Base-by-base conservation (phyloP, 148 eudicot genomes). In the Cornus controversa region DNA sequence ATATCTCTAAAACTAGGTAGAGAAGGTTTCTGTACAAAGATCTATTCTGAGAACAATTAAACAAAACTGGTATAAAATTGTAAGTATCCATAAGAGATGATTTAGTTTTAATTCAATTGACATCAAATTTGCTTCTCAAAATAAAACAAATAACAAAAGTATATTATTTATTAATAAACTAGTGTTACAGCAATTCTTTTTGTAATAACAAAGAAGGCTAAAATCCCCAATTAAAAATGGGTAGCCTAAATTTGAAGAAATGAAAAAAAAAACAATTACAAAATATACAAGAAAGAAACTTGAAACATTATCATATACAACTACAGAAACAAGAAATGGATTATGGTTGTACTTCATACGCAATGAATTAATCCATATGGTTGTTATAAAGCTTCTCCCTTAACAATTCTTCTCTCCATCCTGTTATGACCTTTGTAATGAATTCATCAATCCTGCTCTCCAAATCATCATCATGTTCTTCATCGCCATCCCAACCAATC, bases 321-420 rank as follows among this genome's bases (percentile, higher is more conserved):
- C 24, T n/a, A 7, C 23, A 18, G 18, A 60, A 6, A 18, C 64
- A 28, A 29, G 40, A 67, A 42, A 40, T 37, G 1, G 24, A 62
- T 74, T 58, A 27, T 27, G 34, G 34, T 31, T 31, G 34, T 31
- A 31, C 34, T 31, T 31, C 4, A 31, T n/a, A n/a, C n/a, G n/a
- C n/a, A n/a, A n/a, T n/a, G n/a, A n/a, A n/a, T n/a, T n/a, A n/a
- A n/a, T 67, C 65, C 75, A 22, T 31, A 16, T 34, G 10, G 34
- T 69, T 58, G 27, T 31, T 54, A 14, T 65, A 63, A 45, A 79
- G 62, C 53, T 79, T 81, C 29, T 89, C 91, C 18, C 34, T 75
- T 18, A 79, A 31, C 80, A 67, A 50, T 74, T 89, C 91, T 71
- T 86, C 88, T 64, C 81, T 84, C 91, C 91, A 89, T 77, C 86